Evolutionary conservation across 768 basidiomycete species (phyloP).

Genomic region (Obba rivulosa): DNA sequence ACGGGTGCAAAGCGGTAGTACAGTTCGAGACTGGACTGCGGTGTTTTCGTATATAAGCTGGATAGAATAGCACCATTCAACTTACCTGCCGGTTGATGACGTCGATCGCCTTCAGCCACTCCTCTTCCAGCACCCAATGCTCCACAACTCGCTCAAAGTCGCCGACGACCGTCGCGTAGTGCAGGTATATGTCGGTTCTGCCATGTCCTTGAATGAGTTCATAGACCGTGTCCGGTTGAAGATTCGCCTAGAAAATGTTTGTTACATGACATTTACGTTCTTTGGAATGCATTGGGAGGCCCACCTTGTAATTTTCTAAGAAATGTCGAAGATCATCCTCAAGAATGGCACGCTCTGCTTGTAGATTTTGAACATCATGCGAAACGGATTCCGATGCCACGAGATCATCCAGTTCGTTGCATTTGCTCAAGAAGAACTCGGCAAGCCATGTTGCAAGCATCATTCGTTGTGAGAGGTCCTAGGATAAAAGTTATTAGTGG

Average conservation of each 20-base stretch:
- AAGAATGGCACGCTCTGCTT: constrained; percentile 71
- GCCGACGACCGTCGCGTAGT: constrained; percentile 77
- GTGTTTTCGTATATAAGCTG: constrained; percentile 1
- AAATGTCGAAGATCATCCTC: constrained; percentile 94
- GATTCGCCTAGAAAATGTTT: constrained; percentile 53
- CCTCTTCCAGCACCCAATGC: constrained; percentile 88
- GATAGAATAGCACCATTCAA: neutral
- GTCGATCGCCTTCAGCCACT: constrained; percentile 88
- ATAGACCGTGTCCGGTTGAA: constrained; percentile 82
- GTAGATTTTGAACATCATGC: constrained; percentile 80
- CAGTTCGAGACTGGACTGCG: constrained; percentile 73
- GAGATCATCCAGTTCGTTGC: constrained; percentile 92
- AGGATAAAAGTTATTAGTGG: neutral
- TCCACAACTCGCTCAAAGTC: constrained; percentile 84
- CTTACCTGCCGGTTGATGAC: constrained; percentile 84
- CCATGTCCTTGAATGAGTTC: constrained; percentile 94
- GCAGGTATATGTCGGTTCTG: constrained; percentile 85
- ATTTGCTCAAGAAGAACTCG: constrained; percentile 95
- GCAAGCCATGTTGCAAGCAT: constrained; percentile 98
- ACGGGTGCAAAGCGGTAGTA: constrained; percentile 93
- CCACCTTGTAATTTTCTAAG: constrained; percentile 89
- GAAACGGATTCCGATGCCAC: constrained; percentile 81
- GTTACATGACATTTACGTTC: neutral
- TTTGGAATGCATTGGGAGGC: constrained; percentile 4
- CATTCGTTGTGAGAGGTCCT: constrained; percentile 94